These are phyloP conservation scores for Hymenochaete sp. DNA, from an alignment of 1,284 basidiomycete species.

Conservation along the genomic window DNA sequence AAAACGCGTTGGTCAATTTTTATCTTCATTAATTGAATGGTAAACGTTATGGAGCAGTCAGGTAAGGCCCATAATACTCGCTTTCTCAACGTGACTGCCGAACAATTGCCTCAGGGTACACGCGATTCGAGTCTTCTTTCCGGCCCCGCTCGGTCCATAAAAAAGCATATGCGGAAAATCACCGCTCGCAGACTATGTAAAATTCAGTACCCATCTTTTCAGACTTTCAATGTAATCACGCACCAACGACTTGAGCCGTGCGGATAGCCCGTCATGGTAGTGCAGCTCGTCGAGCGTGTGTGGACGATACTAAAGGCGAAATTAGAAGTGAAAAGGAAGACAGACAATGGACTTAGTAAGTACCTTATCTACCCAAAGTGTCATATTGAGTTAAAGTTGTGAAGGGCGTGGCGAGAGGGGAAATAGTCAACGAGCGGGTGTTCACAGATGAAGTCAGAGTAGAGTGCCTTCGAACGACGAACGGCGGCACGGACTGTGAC, in stretches of 20 bases:
- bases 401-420: no score
- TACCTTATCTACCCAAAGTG: slow-evolving; percentile 86
- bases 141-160: slow-evolving; percentile 95
- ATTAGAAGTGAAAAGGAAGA: background rate
- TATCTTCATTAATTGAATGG: slow-evolving; percentile 27
- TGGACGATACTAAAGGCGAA: slow-evolving; percentile 66
- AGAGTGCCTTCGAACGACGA: no score
- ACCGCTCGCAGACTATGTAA: slow-evolving; percentile 68
- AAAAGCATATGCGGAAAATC: slow-evolving; percentile 98
- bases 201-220: no score
- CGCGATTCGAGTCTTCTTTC: slow-evolving; percentile 96
- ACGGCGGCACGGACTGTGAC: no score
- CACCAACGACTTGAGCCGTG: slow-evolving; percentile 75
- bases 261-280: slow-evolving; percentile 81
- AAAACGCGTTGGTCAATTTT: slow-evolving; percentile 99
- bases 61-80: no score
- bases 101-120: slow-evolving; percentile 86
- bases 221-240: no score
- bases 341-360: background rate
- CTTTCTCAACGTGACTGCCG: slow-evolving; percentile 90
- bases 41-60: background rate
- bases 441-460: no score
- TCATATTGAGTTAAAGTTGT: slow-evolving; percentile 58
- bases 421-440: no score
- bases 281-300: slow-evolving; percentile 78